A percentile compares a stretch with the other conserved stretches of the same genome.
Conservation (phyloP, 306 rosid genomes). For the Dicorynia guianensis region DNA sequence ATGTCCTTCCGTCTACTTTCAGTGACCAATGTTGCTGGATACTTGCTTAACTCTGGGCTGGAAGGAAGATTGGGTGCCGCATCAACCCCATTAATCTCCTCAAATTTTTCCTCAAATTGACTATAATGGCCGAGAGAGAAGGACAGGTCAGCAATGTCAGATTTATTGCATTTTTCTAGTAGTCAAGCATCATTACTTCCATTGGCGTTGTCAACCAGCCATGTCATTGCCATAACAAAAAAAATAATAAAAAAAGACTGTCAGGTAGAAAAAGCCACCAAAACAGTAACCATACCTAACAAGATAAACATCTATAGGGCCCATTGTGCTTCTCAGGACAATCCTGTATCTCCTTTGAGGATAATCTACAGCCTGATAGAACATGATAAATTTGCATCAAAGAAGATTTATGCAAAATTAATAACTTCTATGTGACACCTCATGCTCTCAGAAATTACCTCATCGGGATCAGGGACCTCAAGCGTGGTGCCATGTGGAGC, state of each 20-base stretch:
- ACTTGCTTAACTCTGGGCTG: constrained; percentile 62
- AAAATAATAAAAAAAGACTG: constrained; percentile 22
- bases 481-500: constrained; percentile 98
- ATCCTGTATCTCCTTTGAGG: constrained; percentile 95
- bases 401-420: constrained; percentile 26
- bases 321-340: constrained; percentile 96
- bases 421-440: not conserved
- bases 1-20: constrained; percentile 61
- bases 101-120: constrained; percentile 96
- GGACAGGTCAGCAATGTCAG: constrained; percentile 27
- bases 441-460: constrained; percentile 62
- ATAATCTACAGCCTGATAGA: constrained; percentile 84
- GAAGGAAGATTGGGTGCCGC: constrained; percentile 64
- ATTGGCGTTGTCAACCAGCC: constrained; percentile 33
- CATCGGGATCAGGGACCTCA: constrained; percentile 99
- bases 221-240: constrained; percentile 23
- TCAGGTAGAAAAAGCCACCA: constrained; percentile 26
- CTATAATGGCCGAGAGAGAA: constrained; percentile 50
- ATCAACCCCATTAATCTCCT: constrained; percentile 84
- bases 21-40: constrained; percentile 47
- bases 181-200: constrained; percentile 32
- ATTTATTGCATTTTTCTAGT: constrained; percentile 20
- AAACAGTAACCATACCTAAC: constrained; percentile 71
- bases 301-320: constrained; percentile 96
- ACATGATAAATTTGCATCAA: constrained; percentile 39